These are phyloP conservation scores for Apiotrichum domesticum DNA, from an alignment of 1,284 basidiomycete genomes.

Conservation along the genomic window DNA sequence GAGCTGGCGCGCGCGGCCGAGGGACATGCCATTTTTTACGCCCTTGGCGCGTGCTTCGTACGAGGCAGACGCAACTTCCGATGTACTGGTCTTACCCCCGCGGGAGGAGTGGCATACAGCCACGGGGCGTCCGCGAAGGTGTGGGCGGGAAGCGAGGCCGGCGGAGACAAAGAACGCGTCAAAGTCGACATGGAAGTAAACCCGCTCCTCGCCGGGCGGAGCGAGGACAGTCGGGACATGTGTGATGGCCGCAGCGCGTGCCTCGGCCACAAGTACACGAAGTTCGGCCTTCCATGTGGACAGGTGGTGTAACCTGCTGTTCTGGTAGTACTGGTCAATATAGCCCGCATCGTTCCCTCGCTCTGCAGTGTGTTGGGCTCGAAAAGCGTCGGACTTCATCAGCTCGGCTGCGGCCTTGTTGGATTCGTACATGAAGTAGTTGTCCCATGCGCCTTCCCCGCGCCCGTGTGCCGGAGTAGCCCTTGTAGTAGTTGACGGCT, in stretches of 20 bases:
- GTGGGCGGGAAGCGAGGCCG: constrained; percentile 68
- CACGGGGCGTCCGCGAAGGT: constrained; percentile 75
- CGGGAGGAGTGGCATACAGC: constrained; percentile 89
- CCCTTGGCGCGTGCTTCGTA: constrained; percentile 88
- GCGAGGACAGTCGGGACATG: constrained; percentile 12
- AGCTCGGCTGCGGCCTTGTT: constrained; percentile 67
- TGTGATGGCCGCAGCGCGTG: constrained; percentile 48
- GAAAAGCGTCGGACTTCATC: constrained; percentile 77
- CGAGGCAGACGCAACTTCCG: constrained; percentile 89
- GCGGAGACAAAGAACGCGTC: constrained; percentile 95
- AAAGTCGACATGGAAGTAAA: constrained; percentile 93
- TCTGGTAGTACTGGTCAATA: constrained; percentile 82
- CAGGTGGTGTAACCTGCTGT: constrained; percentile 85
- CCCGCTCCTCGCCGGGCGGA: constrained; percentile 48
- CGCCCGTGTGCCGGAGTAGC: neutral
- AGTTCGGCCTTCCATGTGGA: constrained; percentile 90
- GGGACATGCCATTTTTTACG: constrained; percentile 89
- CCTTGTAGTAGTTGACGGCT: no score
- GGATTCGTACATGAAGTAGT: constrained; percentile 51
- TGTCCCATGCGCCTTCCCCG: constrained; percentile 30
- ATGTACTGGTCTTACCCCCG: constrained; percentile 65
- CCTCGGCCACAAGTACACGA: constrained; percentile 70
- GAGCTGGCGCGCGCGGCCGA: constrained; percentile 74
- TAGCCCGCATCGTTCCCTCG: constrained; percentile 66
- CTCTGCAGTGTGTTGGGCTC: constrained; percentile 72